Percentiles rank a stretch among this genome's conserved stretches.
These are phyloP conservation scores for Casaregolazyma suthepensis DNA, from an alignment of 1,139 yeast species.

Conservation along the genomic window DNA sequence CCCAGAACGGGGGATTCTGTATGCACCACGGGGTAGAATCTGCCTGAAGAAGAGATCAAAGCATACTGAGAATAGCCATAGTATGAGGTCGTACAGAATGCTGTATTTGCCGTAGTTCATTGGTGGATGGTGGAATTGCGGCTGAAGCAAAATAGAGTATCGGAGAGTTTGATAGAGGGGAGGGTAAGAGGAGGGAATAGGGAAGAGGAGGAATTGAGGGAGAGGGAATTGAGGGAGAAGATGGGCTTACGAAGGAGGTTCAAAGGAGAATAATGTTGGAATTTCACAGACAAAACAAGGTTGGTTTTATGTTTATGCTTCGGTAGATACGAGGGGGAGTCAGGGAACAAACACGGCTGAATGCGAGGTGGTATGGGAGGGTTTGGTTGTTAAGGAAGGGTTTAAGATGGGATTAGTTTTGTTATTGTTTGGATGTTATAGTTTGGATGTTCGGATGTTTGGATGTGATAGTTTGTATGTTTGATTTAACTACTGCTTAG, in stretches of 20 bases:
- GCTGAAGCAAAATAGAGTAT: neutral
- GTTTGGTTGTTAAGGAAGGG: too few species aligned
- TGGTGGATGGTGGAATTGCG: neutral
- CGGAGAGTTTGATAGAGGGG: neutral
- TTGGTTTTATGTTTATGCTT: neutral
- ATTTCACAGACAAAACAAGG: neutral
- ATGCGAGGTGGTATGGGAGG: neutral
- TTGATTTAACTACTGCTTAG: too few species aligned
- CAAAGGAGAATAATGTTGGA: neutral
- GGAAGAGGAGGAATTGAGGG: neutral
- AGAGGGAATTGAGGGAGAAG: neutral
- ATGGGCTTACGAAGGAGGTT: neutral
- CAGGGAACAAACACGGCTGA: neutral
- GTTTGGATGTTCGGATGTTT: too few species aligned
- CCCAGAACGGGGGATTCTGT: conserved; percentile 73
- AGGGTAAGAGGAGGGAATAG: neutral
- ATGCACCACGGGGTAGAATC: conserved; percentile 86
- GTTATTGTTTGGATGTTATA: too few species aligned
- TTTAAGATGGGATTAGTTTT: too few species aligned
- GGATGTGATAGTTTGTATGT: too few species aligned
- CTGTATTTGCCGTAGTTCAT: neutral
- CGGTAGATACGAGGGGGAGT: neutral
- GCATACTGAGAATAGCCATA: conserved; percentile 35
- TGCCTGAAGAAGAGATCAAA: conserved; percentile 74
- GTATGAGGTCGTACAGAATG: conserved; percentile 33